Evolutionary conservation across 192 early-diverging fungal species (phyloP).

Genomic region (Backusella westeae): DNA sequence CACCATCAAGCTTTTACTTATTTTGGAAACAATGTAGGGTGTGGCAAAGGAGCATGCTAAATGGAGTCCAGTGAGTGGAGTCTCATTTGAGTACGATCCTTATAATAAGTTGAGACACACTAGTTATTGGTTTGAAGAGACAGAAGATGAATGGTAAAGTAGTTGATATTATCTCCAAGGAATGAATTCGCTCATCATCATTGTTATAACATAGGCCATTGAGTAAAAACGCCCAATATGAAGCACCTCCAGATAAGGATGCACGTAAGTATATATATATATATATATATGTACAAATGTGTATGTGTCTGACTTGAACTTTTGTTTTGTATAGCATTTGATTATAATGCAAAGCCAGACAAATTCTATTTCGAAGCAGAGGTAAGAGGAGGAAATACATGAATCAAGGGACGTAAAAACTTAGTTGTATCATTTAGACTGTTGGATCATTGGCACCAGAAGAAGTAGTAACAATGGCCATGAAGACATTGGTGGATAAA

Average conservation of each 20-base stretch:
- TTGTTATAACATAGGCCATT: conserved; percentile 40
- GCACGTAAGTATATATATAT: conserved; percentile 35
- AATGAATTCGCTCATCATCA: background rate
- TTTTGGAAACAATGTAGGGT: conserved; percentile 42
- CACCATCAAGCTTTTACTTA: background rate
- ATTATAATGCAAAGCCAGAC: conserved; percentile 79
- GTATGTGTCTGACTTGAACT: background rate
- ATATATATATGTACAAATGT: too few species aligned
- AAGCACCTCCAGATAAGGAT: conserved; percentile 47
- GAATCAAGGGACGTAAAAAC: background rate
- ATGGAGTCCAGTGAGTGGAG: conserved; percentile 88
- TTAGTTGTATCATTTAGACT: conserved; percentile 43
- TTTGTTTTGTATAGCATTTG: conserved; percentile 50
- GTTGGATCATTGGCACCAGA: conserved; percentile 76
- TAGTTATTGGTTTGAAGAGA: conserved; percentile 91
- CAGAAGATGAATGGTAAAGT: conserved; percentile 79
- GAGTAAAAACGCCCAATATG: conserved; percentile 63
- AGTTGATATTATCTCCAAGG: background rate
- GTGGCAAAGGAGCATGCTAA: conserved; percentile 98
- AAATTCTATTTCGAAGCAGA: conserved; percentile 77
- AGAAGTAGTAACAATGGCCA: conserved; percentile 64
- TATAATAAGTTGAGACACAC: conserved; percentile 91
- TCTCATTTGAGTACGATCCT: conserved; percentile 96
- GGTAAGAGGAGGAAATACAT: conserved; percentile 23
- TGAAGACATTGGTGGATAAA: conserved; percentile 71